These are phyloP conservation scores for Phytophthora fragariae DNA, from an alignment of 352 stramenopile species.

Conservation along the genomic window DNA sequence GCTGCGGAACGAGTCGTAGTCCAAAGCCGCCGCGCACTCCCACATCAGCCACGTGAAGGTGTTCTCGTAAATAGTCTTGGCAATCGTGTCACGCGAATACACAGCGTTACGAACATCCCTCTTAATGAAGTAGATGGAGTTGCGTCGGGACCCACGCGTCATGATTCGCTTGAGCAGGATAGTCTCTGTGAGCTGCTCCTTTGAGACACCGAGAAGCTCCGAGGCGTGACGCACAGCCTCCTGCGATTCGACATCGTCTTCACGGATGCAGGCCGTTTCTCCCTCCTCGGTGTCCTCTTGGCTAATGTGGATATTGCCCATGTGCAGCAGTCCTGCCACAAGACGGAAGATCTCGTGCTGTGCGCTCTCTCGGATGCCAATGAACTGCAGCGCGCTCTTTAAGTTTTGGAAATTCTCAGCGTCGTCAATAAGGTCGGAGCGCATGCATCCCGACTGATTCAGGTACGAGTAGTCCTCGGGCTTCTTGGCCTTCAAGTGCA, in stretches of 20 bases:
- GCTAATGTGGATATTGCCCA: conserved; percentile 81
- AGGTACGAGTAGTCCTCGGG: conserved; percentile 74
- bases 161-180: conserved; percentile 87
- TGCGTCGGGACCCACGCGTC: conserved; percentile 73
- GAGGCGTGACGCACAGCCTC: conserved; percentile 55
- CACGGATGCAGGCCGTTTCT: conserved; percentile 70
- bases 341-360: conserved; percentile 82
- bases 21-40: conserved; percentile 77
- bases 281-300: conserved; percentile 78
- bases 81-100: conserved; percentile 89
- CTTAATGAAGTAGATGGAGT: conserved; percentile 85
- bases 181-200: conserved; percentile 69
- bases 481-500: conserved; percentile 64
- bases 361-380: conserved; percentile 70
- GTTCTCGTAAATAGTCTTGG: conserved; percentile 91
- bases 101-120: conserved; percentile 72
- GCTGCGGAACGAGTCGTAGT: conserved; percentile 84
- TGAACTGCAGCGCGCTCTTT: conserved; percentile 70
- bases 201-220: conserved; percentile 72
- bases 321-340: conserved; percentile 76
- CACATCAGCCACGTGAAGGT: conserved; percentile 92
- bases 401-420: conserved; percentile 70
- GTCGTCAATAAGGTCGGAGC: conserved; percentile 78
- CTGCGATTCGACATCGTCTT: conserved; percentile 56
- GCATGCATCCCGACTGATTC: conserved; percentile 81